Evolutionary conservation across 352 stramenopile species (phyloP), one percentile per base, ranked within the genome.

Genomic region (Aphanomyces cochlioides): DNA sequence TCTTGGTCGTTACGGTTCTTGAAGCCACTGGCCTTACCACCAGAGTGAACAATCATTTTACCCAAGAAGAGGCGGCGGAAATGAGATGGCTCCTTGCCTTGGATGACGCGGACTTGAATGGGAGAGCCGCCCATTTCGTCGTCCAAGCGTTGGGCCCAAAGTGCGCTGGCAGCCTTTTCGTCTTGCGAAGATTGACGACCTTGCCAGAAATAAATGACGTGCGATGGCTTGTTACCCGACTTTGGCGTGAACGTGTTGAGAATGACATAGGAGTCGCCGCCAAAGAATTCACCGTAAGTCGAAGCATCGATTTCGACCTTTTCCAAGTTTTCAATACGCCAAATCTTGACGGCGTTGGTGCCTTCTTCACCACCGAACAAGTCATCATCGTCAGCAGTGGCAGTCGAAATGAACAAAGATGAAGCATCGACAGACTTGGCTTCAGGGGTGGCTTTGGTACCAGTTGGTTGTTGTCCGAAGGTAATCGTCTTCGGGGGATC

Each of bases 241-340:
- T 79, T 74, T 34, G 81, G 74, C 65, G 76, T 90, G 19, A 89
- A 85, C 21, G 85, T 90, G 66, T 96, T 79, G 36, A 98, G 78
- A 28, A 98, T 69, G 73, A 99, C 92, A 82, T 99, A 99, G 70
- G 88, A 98, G 79, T 99, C 96, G 39, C 96, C 96, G 59, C 83
- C 83, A 75, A 96, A 96, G 75, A 99, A 98, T 54, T 92, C 84
- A 17, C 96, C 96, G 70, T 97, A 90, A 21, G 82, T 77, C 40
- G 84, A 73, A 57, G 83, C 66, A n/a, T 83, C 83, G 47, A 96
- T 76, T 43, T 90, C 78, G 13, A 90, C 90, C 72, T 93, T 96
- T 21, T 94, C 86, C 64, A 97, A 82, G 76, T 96, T 76, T 75
- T 97, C 90, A 59, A 98, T 91, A 73, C 89, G 86, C 92, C 91